Evolutionary conservation across 805 yeast genomes (phyloP), one percentile per base, ranked within the genome.

Genomic region (Wickerhamiella nectarea): DNA sequence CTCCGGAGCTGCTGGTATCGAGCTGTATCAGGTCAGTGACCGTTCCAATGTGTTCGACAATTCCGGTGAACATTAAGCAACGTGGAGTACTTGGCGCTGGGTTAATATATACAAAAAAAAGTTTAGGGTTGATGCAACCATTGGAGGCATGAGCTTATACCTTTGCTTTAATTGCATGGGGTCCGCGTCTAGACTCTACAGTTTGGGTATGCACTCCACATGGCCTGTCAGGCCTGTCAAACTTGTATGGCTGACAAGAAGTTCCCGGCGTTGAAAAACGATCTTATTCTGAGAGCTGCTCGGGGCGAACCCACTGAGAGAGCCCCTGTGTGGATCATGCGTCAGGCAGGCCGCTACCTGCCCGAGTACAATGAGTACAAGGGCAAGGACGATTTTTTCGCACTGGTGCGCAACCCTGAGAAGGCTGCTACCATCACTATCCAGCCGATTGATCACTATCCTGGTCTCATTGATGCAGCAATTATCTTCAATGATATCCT

Each of bases 401-500:
- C 86, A 57, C 78, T 91, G n/a, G 91, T 98, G 59, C 72, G 91
- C 56, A 91, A 84, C 59, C 85, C 97, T 1, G 96, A 89, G 60
- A 75, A 81, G 52, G 98, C 97, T 1, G 76, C 94, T 21, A 89
- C 75, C 44, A 85, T 91, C 59, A 91, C 98, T 1, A 87, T 91
- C 50, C 98, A 91, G 65, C 98, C 98, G 4, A 74, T 91, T 45
- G 84, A 79, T 44, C 94, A 83, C 55, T 91, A 75, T 57, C 78
- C 79, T 45, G 96, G 95, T 0, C 69, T 87, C 44, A 72, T 89
- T 39, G 98, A 91, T 58, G 97, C 97, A 4, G 98, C 98, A 4
- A 91, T 91, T 53, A 91, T 91, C 46, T 91, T 91, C 67, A 78
- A 87, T 59, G 98, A 91, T 60, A 91, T 91, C 53, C 69, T 91